These are phyloP conservation scores for Gomphus sp. DNA, from an alignment of 1,284 basidiomycete species.

Conservation along the genomic window DNA sequence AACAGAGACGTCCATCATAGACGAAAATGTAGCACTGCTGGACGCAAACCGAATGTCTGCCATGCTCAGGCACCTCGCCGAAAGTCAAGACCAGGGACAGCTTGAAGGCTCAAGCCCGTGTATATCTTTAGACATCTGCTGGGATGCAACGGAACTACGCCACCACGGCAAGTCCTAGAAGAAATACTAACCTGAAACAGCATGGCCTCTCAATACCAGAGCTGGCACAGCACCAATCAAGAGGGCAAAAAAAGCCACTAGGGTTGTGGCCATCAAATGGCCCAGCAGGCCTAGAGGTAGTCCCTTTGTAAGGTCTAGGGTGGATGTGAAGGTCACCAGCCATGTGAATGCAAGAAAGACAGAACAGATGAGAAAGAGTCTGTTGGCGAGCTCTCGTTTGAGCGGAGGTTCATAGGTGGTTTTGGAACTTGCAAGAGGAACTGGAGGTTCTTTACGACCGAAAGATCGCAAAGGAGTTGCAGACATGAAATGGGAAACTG, in stretches of 20 bases:
- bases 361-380: not conserved
- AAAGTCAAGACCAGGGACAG: not conserved
- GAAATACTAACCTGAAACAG: slow-evolving; percentile 8
- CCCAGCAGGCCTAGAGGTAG: slow-evolving; percentile 5
- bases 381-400: slow-evolving; percentile 6
- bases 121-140: not conserved
- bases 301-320: slow-evolving; percentile 2
- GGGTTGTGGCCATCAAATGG: not conserved
- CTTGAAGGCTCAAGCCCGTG: not conserved
- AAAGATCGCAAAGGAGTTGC: slow-evolving; percentile 5
- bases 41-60: not conserved
- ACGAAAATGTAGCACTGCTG: no score
- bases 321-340: not conserved
- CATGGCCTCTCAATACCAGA: slow-evolving; percentile 3
- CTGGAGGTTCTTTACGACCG: slow-evolving; percentile 6
- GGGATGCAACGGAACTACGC: not conserved
- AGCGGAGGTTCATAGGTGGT: slow-evolving; percentile 3
- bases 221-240: slow-evolving; percentile 1
- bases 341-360: slow-evolving; percentile 4
- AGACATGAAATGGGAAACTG: not conserved
- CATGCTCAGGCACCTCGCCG: not conserved
- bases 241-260: not conserved
- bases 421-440: slow-evolving; percentile 4
- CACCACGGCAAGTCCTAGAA: not conserved
- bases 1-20: no score